A percentile compares a stretch with the other conserved stretches of the same genome.
These are phyloP conservation scores for Capsicum pubescens DNA, from an alignment of 257 asterid species.

Conservation along the genomic window DNA sequence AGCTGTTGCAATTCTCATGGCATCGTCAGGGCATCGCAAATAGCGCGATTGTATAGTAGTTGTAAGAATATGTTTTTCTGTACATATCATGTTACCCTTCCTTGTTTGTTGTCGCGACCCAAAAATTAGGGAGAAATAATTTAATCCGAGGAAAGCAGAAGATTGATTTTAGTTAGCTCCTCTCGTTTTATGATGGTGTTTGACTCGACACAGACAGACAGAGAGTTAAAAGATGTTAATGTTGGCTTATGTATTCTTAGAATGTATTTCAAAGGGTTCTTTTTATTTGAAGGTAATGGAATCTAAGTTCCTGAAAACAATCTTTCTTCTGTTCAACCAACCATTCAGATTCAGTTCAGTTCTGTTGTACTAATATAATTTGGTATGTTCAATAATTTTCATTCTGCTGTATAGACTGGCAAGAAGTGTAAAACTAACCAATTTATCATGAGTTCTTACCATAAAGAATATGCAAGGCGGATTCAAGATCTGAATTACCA, in stretches of 20 bases:
- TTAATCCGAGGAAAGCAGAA: not conserved
- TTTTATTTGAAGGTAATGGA: not conserved
- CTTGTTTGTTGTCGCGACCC: not conserved
- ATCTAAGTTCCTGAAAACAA: not conserved
- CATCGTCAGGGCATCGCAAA: conserved; percentile 81
- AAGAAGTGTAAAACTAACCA: no score
- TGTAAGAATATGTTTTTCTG: not conserved
- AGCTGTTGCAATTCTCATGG: conserved; percentile 91
- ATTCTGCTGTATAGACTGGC: no score
- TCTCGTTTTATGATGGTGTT: not conserved
- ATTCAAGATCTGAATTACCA: no score
- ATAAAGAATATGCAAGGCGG: no score
- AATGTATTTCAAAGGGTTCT: conserved; percentile 11
- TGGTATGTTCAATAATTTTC: no score
- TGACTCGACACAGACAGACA: not conserved
- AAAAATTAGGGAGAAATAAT: not conserved
- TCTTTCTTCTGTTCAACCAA: no score
- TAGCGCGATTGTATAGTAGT: not conserved
- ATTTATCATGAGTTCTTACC: no score
- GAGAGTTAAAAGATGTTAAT: not conserved
- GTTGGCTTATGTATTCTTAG: not conserved
- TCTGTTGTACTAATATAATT: no score
- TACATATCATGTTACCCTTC: conserved; percentile 20
- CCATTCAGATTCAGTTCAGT: no score
- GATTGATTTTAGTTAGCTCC: conserved; percentile 16